Evolutionary conservation across 2,329 filamentous ascomycete species (phyloP), one percentile per base, ranked within the genome.

Genomic region (Mariannaea sp.): DNA sequence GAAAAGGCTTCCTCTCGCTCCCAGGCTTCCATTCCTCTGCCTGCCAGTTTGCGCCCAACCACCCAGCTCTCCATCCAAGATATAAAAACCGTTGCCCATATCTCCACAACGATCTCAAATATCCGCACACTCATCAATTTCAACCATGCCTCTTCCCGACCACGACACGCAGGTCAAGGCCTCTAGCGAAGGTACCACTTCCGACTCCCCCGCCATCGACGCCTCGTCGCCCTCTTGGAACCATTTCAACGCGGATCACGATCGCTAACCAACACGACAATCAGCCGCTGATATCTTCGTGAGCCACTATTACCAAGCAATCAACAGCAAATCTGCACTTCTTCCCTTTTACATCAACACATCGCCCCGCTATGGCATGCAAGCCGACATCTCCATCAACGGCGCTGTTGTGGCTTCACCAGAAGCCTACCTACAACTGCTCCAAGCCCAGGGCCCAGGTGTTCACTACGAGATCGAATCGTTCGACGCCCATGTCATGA

Each of bases 401-500:
- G 91, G 92, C 64, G 85, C 85, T 41, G 72, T 82, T 2, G 75
- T 90, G 30, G 71, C 80, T 27, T 80, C 83, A 50, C 86, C 86
- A 0, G 74, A 77, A 44, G 84, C 85, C 38, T 87, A 92, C 65
- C 84, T 87, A 63, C 79, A 80, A 14, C 80, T 91, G 22, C 88
- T 92, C 60, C 79, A 85, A 52, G 80, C 80, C 5, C 84, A 91
- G 53, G 72, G 83, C 76, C 38, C 73, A 60, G 62, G 75, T 74
- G 73, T 86, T 13, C 73, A 79, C 61, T 94, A 90, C 73, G 89
- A 93, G 50, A 79, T 91, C 49, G 86, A 90, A 66, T 85, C 84
- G 12, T 84, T 87, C 63, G 89, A 96, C 72, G 86, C 85, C 53
- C 90, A 95, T 60, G 83, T 92, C 40, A 76, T 93, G 65, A 94